Conservation (phyloP, 192 early-diverging fungal species). For the Spinellus fusiger region DNA sequence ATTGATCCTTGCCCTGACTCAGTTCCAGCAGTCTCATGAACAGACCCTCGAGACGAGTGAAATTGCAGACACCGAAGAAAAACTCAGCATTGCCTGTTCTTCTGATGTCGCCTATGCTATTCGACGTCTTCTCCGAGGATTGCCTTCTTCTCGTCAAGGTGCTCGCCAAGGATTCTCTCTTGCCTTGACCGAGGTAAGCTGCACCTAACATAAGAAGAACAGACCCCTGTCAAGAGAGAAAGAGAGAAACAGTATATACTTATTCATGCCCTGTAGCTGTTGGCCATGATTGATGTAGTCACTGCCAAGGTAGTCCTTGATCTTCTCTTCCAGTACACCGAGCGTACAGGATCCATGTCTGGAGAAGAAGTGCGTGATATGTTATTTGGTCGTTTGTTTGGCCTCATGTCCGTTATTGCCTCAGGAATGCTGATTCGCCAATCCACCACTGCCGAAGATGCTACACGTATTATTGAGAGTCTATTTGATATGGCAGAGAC, state of each 20-base stretch:
- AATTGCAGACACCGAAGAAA: conserved; percentile 51
- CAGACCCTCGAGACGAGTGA: conserved; percentile 9
- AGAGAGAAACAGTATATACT: not conserved
- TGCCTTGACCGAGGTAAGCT: conserved; percentile 75
- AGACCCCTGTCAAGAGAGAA: too few species aligned
- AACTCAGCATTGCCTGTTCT: conserved; percentile 58
- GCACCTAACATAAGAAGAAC: conserved; percentile 4
- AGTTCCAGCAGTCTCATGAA: conserved; percentile 26
- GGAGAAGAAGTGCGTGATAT: conserved; percentile 87
- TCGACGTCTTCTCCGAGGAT: conserved; percentile 81
- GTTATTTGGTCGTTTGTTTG: conserved; percentile 89
- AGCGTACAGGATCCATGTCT: conserved; percentile 58
- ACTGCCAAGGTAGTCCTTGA: conserved; percentile 60
- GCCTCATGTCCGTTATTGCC: conserved; percentile 72
- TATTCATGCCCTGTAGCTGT: conserved; percentile 18
- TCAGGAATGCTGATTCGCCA: conserved; percentile 67
- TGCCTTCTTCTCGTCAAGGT: conserved; percentile 78
- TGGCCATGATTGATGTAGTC: conserved; percentile 33
- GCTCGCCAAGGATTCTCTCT: conserved; percentile 94
- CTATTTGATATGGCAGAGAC: conserved; percentile 61
- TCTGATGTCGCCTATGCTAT: conserved; percentile 84
- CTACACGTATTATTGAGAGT: conserved; percentile 60
- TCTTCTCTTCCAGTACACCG: conserved; percentile 62
- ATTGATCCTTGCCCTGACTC: conserved; percentile 23
- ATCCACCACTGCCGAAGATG: conserved; percentile 62